phyloP scores from a whole-genome alignment of 163 green algal species.

The Volvox carteri region DNA sequence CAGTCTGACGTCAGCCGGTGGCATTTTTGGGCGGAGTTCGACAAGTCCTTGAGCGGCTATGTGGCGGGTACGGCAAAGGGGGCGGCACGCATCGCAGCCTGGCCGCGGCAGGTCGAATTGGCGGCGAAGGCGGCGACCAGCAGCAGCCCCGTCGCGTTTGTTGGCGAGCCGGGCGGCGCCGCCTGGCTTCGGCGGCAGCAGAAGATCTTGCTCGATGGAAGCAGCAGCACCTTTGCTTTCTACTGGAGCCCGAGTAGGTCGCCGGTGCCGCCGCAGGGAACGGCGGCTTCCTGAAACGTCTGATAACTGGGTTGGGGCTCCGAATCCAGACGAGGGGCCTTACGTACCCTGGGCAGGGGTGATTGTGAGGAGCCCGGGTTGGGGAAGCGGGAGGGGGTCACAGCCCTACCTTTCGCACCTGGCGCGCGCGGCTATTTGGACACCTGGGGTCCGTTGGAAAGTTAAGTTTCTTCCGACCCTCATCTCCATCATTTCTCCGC shows the following conservation, averaged over 20 bases:
- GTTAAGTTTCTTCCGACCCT: too few species aligned
- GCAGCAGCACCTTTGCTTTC: constrained; percentile 42
- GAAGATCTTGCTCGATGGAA: constrained; percentile 46
- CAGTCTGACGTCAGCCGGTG: constrained; percentile 44
- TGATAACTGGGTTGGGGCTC: neutral
- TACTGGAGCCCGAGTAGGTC: constrained; percentile 52
- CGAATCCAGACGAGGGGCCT: too few species aligned
- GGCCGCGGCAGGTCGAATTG: neutral
- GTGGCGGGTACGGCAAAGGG: neutral
- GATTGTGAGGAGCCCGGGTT: too few species aligned
- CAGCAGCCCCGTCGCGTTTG: neutral
- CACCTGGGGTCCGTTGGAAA: too few species aligned
- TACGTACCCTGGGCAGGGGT: too few species aligned
- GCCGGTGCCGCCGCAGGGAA: neutral
- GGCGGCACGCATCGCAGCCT: neutral
- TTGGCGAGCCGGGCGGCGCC: neutral
- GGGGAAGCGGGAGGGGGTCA: too few species aligned
- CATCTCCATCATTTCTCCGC: too few species aligned
- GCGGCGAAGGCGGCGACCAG: neutral
- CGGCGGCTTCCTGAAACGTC: neutral
- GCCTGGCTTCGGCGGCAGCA: constrained; percentile 25
- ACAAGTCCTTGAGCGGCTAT: constrained; percentile 39
- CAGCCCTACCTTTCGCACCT: too few species aligned
- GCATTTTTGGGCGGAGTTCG: constrained; percentile 55
- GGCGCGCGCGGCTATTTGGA: too few species aligned